Evolutionary conservation across 2,329 filamentous ascomycete species (phyloP).

Genomic region (Colletotrichum sp.): DNA sequence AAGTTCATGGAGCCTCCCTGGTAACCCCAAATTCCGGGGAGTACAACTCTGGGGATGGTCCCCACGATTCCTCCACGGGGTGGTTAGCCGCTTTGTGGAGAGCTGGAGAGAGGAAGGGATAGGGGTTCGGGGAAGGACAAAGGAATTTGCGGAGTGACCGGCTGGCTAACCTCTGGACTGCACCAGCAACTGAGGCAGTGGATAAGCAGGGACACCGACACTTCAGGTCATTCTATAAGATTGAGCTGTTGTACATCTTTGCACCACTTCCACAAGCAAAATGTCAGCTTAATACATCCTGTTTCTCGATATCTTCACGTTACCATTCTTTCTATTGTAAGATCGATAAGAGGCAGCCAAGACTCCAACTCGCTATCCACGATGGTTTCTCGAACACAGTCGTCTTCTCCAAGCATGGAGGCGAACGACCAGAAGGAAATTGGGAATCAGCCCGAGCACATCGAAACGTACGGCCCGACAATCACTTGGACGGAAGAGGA

Average conservation of each 20-base stretch:
- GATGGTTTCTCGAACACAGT: not conserved
- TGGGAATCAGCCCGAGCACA: not conserved
- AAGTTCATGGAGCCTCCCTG: not conserved
- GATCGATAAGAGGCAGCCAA: fast-evolving
- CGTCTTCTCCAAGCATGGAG: not conserved
- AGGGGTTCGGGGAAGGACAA: not conserved
- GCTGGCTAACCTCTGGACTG: not conserved
- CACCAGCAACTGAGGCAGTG: not conserved
- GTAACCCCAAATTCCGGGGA: not conserved
- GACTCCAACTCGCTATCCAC: not conserved
- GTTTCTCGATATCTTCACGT: not conserved
- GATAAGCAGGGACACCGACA: not conserved
- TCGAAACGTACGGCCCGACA: not conserved
- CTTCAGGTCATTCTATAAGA: not conserved
- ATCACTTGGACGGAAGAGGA: constrained; percentile 25
- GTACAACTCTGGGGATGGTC: not conserved
- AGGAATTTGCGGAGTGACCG: not conserved
- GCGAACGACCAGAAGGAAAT: not conserved
- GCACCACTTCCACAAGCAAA: fast-evolving
- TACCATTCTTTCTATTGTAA: fast-evolving
- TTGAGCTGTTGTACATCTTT: not conserved
- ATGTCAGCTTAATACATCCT: not conserved
- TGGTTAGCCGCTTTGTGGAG: not conserved
- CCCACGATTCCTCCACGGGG: not conserved
- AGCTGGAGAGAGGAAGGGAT: not conserved